A percentile compares a stretch with the other conserved stretches of the same genome.
Evolutionary conservation across 2,329 filamentous ascomycete genomes (phyloP).

Genomic region (Rutstroemia sp.): DNA sequence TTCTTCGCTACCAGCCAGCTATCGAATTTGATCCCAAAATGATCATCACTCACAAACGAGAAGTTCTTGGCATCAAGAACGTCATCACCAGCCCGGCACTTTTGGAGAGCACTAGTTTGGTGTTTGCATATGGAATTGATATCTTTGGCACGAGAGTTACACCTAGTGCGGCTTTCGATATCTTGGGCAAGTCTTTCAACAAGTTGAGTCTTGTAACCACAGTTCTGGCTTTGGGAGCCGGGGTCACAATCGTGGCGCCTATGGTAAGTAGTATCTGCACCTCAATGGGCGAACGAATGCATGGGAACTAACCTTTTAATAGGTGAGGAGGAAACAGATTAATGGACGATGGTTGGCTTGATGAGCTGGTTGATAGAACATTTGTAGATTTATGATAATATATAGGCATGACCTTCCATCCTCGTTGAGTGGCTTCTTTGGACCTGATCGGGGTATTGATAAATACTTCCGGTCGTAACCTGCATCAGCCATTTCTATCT

Average conservation of each 20-base stretch:
- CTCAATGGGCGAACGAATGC: slow-evolving; percentile 13
- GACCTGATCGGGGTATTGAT: too few relatives aligned
- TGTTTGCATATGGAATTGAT: slow-evolving; percentile 84
- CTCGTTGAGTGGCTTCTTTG: too few relatives aligned
- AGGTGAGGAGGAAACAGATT: slow-evolving; percentile 61
- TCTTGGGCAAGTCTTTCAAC: slow-evolving; percentile 88
- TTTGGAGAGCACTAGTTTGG: slow-evolving; percentile 84
- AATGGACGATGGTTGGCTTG: slow-evolving; percentile 49
- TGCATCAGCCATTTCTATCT: too few relatives aligned
- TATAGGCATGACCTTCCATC: neutral
- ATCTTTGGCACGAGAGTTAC: slow-evolving; percentile 79
- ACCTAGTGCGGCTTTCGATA: slow-evolving; percentile 87
- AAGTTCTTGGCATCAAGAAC: slow-evolving; percentile 66
- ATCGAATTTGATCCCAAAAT: slow-evolving; percentile 80
- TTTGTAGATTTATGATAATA: neutral
- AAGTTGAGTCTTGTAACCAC: slow-evolving; percentile 80
- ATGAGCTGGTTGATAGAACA: slow-evolving; percentile 6
- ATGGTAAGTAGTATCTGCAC: slow-evolving; percentile 56
- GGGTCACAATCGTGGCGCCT: slow-evolving; percentile 72
- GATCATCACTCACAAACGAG: slow-evolving; percentile 73
- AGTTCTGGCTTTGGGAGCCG: slow-evolving; percentile 69
- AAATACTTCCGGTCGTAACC: too few relatives aligned
- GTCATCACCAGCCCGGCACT: slow-evolving; percentile 71
- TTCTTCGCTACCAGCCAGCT: slow-evolving; percentile 66
- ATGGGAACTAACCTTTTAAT: slow-evolving; percentile 26